Conservation (phyloP, 805 yeast genomes). For the Metschnikowia corniflorae region DNA sequence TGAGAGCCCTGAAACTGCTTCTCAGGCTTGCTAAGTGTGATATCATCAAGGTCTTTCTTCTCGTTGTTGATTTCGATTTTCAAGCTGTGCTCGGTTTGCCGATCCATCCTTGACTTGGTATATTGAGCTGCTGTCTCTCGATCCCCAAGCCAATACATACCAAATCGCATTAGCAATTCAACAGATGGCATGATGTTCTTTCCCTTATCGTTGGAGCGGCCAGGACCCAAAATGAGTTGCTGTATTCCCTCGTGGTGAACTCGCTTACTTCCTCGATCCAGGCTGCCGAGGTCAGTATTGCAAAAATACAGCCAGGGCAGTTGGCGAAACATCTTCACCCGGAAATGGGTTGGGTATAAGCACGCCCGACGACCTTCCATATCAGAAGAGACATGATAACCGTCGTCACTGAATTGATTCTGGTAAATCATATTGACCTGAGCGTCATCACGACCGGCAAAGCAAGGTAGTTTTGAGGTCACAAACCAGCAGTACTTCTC, state of each 20-base stretch:
- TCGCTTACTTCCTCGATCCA: constrained; percentile 80
- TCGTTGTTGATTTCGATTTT: constrained; percentile 32
- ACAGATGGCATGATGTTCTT: constrained; percentile 65
- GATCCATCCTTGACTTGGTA: constrained; percentile 24
- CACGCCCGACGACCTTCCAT: constrained; percentile 71
- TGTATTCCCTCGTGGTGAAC: constrained; percentile 66
- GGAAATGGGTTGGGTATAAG: constrained; percentile 76
- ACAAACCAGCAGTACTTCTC: constrained; percentile 94
- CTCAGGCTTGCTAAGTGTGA: constrained; percentile 6
- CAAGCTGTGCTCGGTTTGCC: constrained; percentile 38
- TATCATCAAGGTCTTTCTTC: constrained; percentile 35
- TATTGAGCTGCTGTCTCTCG: constrained; percentile 45
- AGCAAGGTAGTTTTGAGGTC: constrained; percentile 82
- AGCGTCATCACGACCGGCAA: constrained; percentile 79
- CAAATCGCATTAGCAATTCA: constrained; percentile 89
- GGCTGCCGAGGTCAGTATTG: constrained; percentile 78
- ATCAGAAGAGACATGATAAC: constrained; percentile 71
- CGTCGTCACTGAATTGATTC: constrained; percentile 70
- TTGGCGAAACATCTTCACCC: constrained; percentile 74
- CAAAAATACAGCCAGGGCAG: constrained; percentile 72
- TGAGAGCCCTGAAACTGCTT: no score
- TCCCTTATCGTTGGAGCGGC: constrained; percentile 53
- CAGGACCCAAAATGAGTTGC: constrained; percentile 58
- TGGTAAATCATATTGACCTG: constrained; percentile 81
- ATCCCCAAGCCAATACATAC: constrained; percentile 69